Evolutionary conservation across 2,329 filamentous ascomycete genomes (phyloP), one percentile per base, ranked within the genome.

Genomic region (Phoma sp.): DNA sequence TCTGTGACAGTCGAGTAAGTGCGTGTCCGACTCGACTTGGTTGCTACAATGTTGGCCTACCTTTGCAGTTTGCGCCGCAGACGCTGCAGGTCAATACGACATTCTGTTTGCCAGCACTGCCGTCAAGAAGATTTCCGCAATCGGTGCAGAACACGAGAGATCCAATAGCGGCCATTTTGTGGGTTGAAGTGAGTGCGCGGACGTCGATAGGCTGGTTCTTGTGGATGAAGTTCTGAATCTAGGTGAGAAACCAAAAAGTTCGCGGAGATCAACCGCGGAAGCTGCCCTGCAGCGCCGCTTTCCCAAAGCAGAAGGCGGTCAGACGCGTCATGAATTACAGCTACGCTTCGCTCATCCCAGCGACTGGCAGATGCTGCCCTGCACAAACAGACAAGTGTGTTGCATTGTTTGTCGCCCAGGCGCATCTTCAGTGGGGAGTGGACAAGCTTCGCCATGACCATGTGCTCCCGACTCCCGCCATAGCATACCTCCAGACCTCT

Each of bases 71-170:
- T 36, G 90, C 86, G 58, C 90, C 91, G 75, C 93, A 98, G 73
- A 93, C 88, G 67, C 91, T 89, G 81, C 93, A 99, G 61, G 83
- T 82, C 53, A 98, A 79, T 52, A 89, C 83, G 52, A 89, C 89
- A 71, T 91, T 89, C 64, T 86, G 82, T 55, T 87, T 88, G 57
- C 90, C 91, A 59, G 88, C 89, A 41, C 90, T 91, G 47, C 88
- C 84, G 47, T 95, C 91, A 36, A 98, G 81, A 3, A 97, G 82
- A 73, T 96, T 96, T 58, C 93, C 93, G 75, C 93, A 98, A 73
- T 93, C 90, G 48, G 84, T 90, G 80, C 93, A 98, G 76, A 98
- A 98, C 32, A 96, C 88, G 36, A 98, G 82, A 47, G 92, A 93
- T 51, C 92, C 93, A 63, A 97, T 92, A 14, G 90, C 87, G 61